A percentile compares a stretch with the other conserved stretches of the same genome.
Evolutionary conservation across 192 early-diverging fungal genomes (phyloP).

Genomic region (Coemansia sp.): DNA sequence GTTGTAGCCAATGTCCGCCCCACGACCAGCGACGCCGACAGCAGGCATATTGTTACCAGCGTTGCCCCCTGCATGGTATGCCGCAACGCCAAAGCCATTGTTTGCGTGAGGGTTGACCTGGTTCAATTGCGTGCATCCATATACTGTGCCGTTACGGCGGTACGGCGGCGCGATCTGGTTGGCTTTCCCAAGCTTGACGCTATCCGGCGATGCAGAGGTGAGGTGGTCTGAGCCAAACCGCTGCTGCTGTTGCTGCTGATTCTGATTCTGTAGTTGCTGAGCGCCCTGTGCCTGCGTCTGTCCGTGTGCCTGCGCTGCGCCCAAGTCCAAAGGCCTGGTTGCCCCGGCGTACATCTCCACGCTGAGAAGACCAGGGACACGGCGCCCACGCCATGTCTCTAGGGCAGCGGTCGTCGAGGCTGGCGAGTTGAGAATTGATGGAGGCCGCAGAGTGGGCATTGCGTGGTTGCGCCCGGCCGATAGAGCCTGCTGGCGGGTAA

Average conservation of each 20-base stretch:
- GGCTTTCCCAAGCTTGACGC: neutral
- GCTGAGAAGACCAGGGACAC: conserved; percentile 25
- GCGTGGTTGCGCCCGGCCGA: conserved; percentile 15
- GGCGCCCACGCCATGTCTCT: conserved; percentile 43
- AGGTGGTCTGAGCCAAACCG: conserved; percentile 4
- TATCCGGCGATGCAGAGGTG: conserved; percentile 16
- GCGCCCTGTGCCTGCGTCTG: too few relatives aligned
- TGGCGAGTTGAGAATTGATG: neutral
- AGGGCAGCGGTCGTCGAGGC: conserved; percentile 12
- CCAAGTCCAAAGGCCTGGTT: conserved; percentile 14
- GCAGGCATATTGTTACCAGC: too few relatives aligned
- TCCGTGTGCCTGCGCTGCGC: neutral
- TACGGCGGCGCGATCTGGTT: conserved; percentile 34
- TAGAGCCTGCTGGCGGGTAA: conserved; percentile 27
- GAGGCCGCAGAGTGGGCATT: conserved; percentile 1
- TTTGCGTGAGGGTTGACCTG: too few relatives aligned
- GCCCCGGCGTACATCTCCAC: conserved; percentile 19
- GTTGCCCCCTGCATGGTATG: too few relatives aligned
- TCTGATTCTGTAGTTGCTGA: too few relatives aligned
- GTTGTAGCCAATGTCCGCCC: conserved; percentile 1
- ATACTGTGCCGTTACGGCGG: conserved; percentile 43
- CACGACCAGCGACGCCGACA: too few relatives aligned
- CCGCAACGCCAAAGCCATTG: too few relatives aligned
- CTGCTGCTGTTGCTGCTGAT: too few relatives aligned
- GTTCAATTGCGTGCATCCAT: conserved; percentile 36